These are phyloP conservation scores for Cryomyces minteri DNA, from an alignment of 495 filamentous ascomycete genomes.

Conservation along the genomic window DNA sequence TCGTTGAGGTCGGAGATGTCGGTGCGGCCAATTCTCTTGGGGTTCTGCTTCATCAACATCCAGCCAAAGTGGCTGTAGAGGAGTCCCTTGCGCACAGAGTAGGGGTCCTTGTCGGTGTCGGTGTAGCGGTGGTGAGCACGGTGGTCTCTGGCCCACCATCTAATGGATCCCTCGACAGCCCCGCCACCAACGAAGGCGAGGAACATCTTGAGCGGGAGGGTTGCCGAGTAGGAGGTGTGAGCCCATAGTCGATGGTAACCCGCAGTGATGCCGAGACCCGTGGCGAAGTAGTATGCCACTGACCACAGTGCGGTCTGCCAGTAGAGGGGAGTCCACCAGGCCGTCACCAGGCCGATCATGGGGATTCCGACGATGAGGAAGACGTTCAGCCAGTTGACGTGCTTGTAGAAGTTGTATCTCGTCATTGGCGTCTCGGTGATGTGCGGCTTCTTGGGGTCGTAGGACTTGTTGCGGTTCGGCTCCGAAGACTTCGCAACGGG, in stretches of 20 bases:
- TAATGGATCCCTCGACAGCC: constrained; percentile 86
- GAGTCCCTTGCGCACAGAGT: constrained; percentile 95
- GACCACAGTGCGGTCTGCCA: constrained; percentile 65
- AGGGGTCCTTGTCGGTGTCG: constrained; percentile 97
- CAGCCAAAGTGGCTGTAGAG: constrained; percentile 90
- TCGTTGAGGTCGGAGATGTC: constrained; percentile 96
- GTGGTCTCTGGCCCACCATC: constrained; percentile 96
- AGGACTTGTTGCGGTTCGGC: constrained; percentile 19
- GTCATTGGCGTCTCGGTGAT: constrained; percentile 47
- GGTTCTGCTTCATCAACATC: constrained; percentile 34
- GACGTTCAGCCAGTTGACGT: constrained; percentile 65
- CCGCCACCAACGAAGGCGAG: constrained; percentile 83
- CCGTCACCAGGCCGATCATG: constrained; percentile 50
- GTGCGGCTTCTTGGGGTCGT: constrained; percentile 27
- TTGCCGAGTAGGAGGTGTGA: constrained; percentile 88
- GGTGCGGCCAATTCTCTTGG: constrained; percentile 53
- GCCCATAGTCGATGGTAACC: constrained; percentile 77
- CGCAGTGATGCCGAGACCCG: constrained; percentile 76
- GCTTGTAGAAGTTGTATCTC: constrained; percentile 81
- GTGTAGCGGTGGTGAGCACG: constrained; percentile 97
- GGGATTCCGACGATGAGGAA: constrained; percentile 61
- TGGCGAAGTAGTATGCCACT: constrained; percentile 80
- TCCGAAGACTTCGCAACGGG: constrained; percentile 17
- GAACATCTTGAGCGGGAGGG: constrained; percentile 74
- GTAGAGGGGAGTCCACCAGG: constrained; percentile 67